Evolutionary conservation across 2,329 filamentous ascomycete species (phyloP), one percentile per base, ranked within the genome.

Genomic region (Fusarium clavum): DNA sequence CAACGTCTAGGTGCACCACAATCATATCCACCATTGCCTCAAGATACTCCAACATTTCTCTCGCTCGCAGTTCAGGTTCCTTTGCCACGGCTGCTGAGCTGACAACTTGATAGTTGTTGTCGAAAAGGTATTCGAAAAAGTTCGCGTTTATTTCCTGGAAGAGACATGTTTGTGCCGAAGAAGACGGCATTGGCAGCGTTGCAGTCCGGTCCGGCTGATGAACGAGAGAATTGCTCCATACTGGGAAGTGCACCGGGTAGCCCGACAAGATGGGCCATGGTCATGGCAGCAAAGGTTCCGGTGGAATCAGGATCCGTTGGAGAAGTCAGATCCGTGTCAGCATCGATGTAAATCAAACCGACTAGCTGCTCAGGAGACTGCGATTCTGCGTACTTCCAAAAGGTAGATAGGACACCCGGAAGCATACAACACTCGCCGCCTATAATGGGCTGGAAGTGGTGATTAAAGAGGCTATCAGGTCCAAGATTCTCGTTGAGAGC

Each of bases 341-440:
- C 71, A 16, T 74, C 72, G 27, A 74, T 74, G 3, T 74, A 74
- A 59, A 73, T 44, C 29, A 74, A 56, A 18, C 72, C 72, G 16
- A 74, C 54, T 1, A 61, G 67, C 8, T 54, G 30, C 1, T 58
- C 22, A 6, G 44, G 38, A 10, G 46, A 56, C 20, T 61, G 52
- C 2, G 40, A 22, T 5, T 24, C 20, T 6, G 61, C 64, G 12
- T 57, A 53, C 25, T 54, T n/a, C 70, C 67, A 71, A 18, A 71
- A 59, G 1, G 70, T 46, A 0, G 58, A 61, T 6, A 73, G 44
- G 14, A 73, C 69, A 38, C 57, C 70, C 0, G 70, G 70, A 2
- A 69, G 18, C 61, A 73, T 73, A 22, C 67, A 54, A 24, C 70
- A 73, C 29, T 71, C 70, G n/a, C 70, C 70, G 3, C 70, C 70